Conservation (phyloP, 2,329 filamentous ascomycete genomes). For the Ilyonectria mors-panacis region DNA sequence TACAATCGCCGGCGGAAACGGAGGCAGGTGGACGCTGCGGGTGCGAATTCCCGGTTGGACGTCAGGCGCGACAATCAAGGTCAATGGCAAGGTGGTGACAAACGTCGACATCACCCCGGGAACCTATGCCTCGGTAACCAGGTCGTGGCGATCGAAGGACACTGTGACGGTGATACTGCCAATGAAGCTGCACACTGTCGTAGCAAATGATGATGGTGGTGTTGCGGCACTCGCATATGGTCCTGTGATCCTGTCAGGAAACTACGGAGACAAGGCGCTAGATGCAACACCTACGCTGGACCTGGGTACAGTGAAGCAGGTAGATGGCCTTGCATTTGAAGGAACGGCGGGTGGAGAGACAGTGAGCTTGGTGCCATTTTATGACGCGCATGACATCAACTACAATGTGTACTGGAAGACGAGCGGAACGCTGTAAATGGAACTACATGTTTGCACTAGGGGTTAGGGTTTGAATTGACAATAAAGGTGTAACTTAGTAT, state of each 20-base stretch:
- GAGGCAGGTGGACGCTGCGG: constrained; percentile 51
- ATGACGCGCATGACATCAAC: constrained; percentile 58
- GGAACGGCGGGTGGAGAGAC: constrained; percentile 50
- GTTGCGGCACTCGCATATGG: constrained; percentile 64
- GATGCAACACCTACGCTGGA: constrained; percentile 49
- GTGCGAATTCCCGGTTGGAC: constrained; percentile 66
- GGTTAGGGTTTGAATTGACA: neutral
- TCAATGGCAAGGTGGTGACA: constrained; percentile 57
- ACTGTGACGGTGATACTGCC: constrained; percentile 60
- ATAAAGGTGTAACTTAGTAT: neutral
- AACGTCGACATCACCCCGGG: constrained; percentile 51
- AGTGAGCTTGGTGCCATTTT: constrained; percentile 56
- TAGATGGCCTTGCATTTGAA: constrained; percentile 50
- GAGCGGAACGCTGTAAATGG: constrained; percentile 22
- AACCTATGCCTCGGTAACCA: constrained; percentile 57
- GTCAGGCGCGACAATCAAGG: constrained; percentile 52
- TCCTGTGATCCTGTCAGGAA: constrained; percentile 60
- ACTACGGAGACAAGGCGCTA: constrained; percentile 57
- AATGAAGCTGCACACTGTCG: constrained; percentile 59
- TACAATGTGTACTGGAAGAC: constrained; percentile 60
- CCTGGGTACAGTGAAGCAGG: constrained; percentile 48
- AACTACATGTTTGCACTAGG: no score
- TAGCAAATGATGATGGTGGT: constrained; percentile 62
- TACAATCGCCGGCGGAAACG: constrained; percentile 52
- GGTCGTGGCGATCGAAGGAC: constrained; percentile 61